These are phyloP conservation scores for Aspergillus brasiliensis DNA, from an alignment of 2,329 filamentous ascomycete species.

Conservation along the genomic window DNA sequence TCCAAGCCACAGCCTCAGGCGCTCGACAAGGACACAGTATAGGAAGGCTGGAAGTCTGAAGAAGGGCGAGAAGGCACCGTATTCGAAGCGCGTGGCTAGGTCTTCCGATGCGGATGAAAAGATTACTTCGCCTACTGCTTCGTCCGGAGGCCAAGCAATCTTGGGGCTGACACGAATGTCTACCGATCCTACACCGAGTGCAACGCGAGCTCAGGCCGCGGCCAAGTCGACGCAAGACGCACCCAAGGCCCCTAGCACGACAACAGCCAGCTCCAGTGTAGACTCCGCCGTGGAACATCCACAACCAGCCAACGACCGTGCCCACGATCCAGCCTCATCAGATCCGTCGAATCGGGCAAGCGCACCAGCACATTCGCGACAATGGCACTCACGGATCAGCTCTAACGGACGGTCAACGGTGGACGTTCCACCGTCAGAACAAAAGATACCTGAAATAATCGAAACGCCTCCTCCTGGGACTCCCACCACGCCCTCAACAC, in stretches of 20 bases:
- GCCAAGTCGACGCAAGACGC: slow-evolving; percentile 34
- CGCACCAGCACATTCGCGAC: slow-evolving; percentile 43
- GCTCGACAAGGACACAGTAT: slow-evolving; percentile 91
- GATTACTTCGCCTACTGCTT: slow-evolving; percentile 42
- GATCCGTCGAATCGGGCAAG: slow-evolving; percentile 36
- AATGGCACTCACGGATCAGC: slow-evolving; percentile 59
- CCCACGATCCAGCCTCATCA: slow-evolving; percentile 23
- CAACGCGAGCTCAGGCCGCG: slow-evolving; percentile 49
- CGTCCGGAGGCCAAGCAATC: slow-evolving; percentile 38
- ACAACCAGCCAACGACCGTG: slow-evolving; percentile 21
- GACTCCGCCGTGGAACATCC: slow-evolving; percentile 34
- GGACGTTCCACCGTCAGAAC: slow-evolving; percentile 51
- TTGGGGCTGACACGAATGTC: slow-evolving; percentile 38
- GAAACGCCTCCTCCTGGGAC: slow-evolving; percentile 63
- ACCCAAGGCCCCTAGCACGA: slow-evolving; percentile 22
- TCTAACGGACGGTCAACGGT: slow-evolving; percentile 60
- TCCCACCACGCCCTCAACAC: slow-evolving; percentile 20
- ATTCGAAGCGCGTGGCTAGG: slow-evolving; percentile 71
- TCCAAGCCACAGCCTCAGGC: slow-evolving; percentile 75
- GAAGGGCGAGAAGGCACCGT: slow-evolving; percentile 72
- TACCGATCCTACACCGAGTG: slow-evolving; percentile 38
- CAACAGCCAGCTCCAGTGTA: slow-evolving; percentile 27
- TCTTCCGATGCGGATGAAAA: slow-evolving; percentile 62
- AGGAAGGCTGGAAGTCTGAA: slow-evolving; percentile 77
- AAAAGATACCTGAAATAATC: slow-evolving; percentile 57